Conservation (phyloP, 805 yeast genomes). For the Metschnikowia henanensis region DNA sequence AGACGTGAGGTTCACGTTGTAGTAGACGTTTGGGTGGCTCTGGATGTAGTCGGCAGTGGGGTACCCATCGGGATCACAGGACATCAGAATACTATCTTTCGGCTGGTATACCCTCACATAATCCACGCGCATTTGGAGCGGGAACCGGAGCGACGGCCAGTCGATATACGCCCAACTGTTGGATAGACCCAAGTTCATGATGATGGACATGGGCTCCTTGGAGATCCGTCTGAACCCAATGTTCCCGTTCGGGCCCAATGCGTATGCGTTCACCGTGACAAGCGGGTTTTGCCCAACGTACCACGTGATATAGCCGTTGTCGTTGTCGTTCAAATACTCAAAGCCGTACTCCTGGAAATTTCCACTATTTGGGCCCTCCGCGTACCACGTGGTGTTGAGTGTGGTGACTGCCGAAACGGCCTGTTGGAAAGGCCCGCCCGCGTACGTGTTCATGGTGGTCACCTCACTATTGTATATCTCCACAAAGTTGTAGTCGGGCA, state of each 20-base stretch:
- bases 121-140: conserved; percentile 37
- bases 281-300: conserved; percentile 65
- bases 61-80: conserved; percentile 39
- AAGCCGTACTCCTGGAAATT: conserved; percentile 72
- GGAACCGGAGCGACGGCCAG: conserved; percentile 34
- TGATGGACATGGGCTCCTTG: conserved; percentile 40
- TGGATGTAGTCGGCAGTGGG: conserved; percentile 40
- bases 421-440: conserved; percentile 94
- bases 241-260: conserved; percentile 41
- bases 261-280: conserved; percentile 29
- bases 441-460: conserved; percentile 81
- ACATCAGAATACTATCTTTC: conserved; percentile 23
- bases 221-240: conserved; percentile 37
- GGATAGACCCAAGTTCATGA: conserved; percentile 42
- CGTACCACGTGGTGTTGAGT: conserved; percentile 81
- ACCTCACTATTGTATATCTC: conserved; percentile 67
- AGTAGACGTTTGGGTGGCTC: conserved; percentile 32
- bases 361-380: conserved; percentile 51
- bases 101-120: conserved; percentile 44
- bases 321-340: conserved; percentile 72
- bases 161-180: conserved; percentile 42
- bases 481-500: conserved; percentile 81
- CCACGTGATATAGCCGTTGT: conserved; percentile 80
- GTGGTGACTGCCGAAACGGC: conserved; percentile 85
- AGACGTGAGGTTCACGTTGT: conserved; percentile 33